These are phyloP conservation scores for Cymbopogon citratus DNA, from an alignment of 176 grass and related monocot genomes.

Conservation along the genomic window DNA sequence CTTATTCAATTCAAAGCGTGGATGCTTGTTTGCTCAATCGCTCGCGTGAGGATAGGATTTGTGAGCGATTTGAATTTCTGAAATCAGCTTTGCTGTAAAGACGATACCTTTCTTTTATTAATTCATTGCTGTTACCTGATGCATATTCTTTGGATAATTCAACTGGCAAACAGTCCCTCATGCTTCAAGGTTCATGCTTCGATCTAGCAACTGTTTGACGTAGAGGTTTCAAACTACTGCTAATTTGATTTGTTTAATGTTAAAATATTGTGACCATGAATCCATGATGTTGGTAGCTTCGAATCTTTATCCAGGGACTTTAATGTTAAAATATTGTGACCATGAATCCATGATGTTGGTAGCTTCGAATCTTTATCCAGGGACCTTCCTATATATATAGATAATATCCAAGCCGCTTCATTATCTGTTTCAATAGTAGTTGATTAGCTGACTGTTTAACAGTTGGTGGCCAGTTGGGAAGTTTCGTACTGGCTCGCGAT, in stretches of 20 bases:
- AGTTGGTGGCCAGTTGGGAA: background rate
- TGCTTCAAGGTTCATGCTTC: background rate
- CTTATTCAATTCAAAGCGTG: background rate
- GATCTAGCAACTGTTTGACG: background rate
- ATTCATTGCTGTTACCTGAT: background rate
- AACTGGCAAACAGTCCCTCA: background rate
- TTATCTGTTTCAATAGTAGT: background rate
- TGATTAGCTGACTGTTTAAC: background rate
- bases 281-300: background rate
- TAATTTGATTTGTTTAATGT: background rate
- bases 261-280: background rate
- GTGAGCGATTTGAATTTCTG: background rate
- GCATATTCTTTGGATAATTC: background rate
- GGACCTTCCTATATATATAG: background rate
- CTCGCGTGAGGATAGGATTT: background rate
- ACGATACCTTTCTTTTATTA: background rate
- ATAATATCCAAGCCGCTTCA: background rate
- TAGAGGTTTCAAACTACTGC: background rate
- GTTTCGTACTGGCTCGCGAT: background rate
- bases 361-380: background rate
- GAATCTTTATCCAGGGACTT: background rate
- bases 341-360: background rate
- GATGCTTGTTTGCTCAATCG: background rate
- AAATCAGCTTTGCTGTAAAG: background rate
- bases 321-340: background rate